Evolutionary conservation across 768 basidiomycete genomes (phyloP), one percentile per base, ranked within the genome.

Genomic region (Lactifluus piperatus): DNA sequence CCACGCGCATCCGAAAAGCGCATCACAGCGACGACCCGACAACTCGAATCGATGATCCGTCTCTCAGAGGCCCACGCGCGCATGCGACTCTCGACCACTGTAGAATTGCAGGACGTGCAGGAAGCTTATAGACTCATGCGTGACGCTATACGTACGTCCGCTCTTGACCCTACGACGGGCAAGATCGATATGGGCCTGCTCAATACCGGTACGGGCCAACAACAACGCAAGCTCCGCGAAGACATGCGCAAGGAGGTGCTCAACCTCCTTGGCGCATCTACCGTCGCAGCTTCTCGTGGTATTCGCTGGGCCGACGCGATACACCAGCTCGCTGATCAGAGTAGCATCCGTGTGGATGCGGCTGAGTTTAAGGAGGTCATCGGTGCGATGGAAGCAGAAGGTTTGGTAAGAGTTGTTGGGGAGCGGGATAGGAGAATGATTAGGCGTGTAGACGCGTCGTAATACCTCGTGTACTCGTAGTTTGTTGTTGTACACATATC

Each of bases 151-250:
- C 83, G 91, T 66, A 93, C 94, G 62, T 86, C 85, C 62, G 93
- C 93, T 41, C 94, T 95, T 79, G 94, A 98, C 71, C 95, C 95
- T 10, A 79, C 90, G 24, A 97, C 94, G 13, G 95, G 95, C 54
- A 93, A 94, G 79, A 95, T 97, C 68, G 94, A 98, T 71, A 90
- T 97, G 83, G 91, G 94, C 54, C 71, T 99, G 68, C 79, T 99
- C 65, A 94, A 93, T 69, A 94, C 93, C 2, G 97, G 97, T 2
- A 91, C 93, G 3, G 92, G 91, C 2, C 78, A 83, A 52, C 88
- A 93, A 26, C 89, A 94, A 73, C 77, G 93, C 65, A 86, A 85
- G 70, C 68, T 95, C 72, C 80, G 85, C 46, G 91, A 88, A n/a
- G 94, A 97, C 71, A 85, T 98, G 80, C 83, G 88, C 65, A 83